These are phyloP conservation scores for Blastocladiella britannica DNA, from an alignment of 192 early-diverging fungal species.

Conservation along the genomic window DNA sequence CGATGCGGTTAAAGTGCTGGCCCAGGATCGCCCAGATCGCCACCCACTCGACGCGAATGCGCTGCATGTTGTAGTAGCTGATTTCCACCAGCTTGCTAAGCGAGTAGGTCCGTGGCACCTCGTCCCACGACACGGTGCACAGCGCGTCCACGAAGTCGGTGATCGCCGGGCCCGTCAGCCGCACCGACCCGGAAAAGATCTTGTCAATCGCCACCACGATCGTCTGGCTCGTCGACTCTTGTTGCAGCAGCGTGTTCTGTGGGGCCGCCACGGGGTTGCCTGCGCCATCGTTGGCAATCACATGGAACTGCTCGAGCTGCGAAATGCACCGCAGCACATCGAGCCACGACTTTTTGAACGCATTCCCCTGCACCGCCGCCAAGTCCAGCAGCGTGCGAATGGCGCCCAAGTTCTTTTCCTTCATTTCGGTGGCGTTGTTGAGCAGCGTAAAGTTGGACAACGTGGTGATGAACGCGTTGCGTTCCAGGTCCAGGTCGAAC, in stretches of 20 bases:
- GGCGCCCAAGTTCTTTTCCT: slow-evolving; percentile 75
- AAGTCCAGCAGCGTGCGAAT: slow-evolving; percentile 68
- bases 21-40: slow-evolving; percentile 72
- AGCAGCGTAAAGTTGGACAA: slow-evolving; percentile 72
- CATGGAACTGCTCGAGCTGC: slow-evolving; percentile 70
- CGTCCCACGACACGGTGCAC: slow-evolving; percentile 68
- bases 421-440: slow-evolving; percentile 52
- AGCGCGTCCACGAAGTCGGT: slow-evolving; percentile 73
- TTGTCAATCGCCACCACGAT: slow-evolving; percentile 64
- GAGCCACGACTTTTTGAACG: slow-evolving; percentile 47
- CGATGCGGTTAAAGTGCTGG: slow-evolving; percentile 70
- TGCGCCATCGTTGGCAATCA: slow-evolving; percentile 37
- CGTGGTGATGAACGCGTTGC: slow-evolving; percentile 78
- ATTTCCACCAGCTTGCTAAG: slow-evolving; percentile 91
- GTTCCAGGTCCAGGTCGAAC: slow-evolving; percentile 74
- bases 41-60: slow-evolving; percentile 87
- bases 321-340: slow-evolving; percentile 66
- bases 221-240: slow-evolving; percentile 40
- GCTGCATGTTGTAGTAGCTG: slow-evolving; percentile 88
- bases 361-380: slow-evolving; percentile 44
- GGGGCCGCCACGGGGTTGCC: slow-evolving; percentile 10
- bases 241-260: too few species aligned
- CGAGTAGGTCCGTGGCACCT: slow-evolving; percentile 79
- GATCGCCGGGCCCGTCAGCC: slow-evolving; percentile 60
- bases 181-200: slow-evolving; percentile 58